Base-by-base conservation (phyloP, 169 alveolate species). In the Plasmodium relictum region DNA sequence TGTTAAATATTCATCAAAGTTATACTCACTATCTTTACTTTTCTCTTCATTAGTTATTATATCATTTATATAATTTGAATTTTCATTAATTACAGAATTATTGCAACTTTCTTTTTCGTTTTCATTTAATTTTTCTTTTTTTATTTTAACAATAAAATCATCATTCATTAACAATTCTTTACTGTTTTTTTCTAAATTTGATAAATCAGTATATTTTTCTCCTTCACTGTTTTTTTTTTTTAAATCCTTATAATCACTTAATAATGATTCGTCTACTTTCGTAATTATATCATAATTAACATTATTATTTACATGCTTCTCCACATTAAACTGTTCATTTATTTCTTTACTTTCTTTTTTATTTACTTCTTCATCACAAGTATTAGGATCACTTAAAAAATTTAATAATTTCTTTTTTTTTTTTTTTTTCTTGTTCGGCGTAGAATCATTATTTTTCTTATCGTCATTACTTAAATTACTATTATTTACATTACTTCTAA, bases 131-230 rank as follows among this genome's bases (percentile, higher is more conserved):
- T 1, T 26, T 14, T 45, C 58, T 31, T 24, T 16, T 12, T 76
- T 58, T 18, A 83, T 83, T 68, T 83, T 83, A 9, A 83, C 69
- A 52, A 83, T 69, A 83, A 83, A 83, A 68, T 83, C 54, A 48
- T 83, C 91, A 48, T 62, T 68, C 91, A 83, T 83, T 18, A 83
- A 24, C n/a, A 83, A 62, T 31, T 68, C 91, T 26, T 66, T 83
- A 5, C 52, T 74, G 2, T 24, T 68, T 52, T 83, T 31, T 9
- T 83, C 61, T 68, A 59, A 71, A 68, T 83, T 83, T 18, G 66
- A 3, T 41, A 83, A 0, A 54, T 54, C 63, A 54, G 16, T 6
- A 54, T 3, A 54, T 18, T 54, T 24, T 0, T 10, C 9, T 26
- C 39, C 58, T 6, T 78, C 89, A 65, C 45, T 39, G 31, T 14